Evolutionary conservation across 495 filamentous ascomycete species (phyloP).

Genomic region (Penicillium bovifimosum): DNA sequence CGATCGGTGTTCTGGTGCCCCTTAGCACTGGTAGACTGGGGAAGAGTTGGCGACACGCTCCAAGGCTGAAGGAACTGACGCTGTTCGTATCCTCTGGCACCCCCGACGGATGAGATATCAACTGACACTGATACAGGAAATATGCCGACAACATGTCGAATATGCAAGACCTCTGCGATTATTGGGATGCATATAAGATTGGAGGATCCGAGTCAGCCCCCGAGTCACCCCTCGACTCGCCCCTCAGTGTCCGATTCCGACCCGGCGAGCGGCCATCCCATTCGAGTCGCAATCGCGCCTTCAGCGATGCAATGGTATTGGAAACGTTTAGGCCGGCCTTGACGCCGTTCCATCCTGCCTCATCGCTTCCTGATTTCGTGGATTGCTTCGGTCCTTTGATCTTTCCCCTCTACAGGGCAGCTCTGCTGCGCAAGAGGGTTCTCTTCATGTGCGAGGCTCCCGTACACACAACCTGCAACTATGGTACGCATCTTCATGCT

Average conservation of each 20-base stretch:
- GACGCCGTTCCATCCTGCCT: conserved; percentile 76
- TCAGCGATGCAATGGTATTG: conserved; percentile 47
- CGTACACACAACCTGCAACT: conserved; percentile 80
- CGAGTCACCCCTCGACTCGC: conserved; percentile 49
- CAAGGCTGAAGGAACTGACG: conserved; percentile 68
- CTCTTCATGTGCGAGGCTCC: conserved; percentile 79
- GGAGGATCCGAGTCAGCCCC: conserved; percentile 38
- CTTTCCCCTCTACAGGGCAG: conserved; percentile 86
- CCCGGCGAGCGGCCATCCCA: conserved; percentile 34
- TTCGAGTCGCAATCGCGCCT: conserved; percentile 28
- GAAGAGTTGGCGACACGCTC: conserved; percentile 83
- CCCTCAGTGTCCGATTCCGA: conserved; percentile 45
- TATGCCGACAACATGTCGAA: conserved; percentile 39
- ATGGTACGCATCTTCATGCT: conserved; percentile 51
- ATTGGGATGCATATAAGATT: conserved; percentile 68
- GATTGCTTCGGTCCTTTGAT: conserved; percentile 84
- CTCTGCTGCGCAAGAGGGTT: conserved; percentile 80
- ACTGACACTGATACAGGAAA: conserved; percentile 19
- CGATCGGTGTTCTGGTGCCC: conserved; percentile 82
- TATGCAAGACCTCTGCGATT: conserved; percentile 62
- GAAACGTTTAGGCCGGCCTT: conserved; percentile 64
- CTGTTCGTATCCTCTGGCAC: conserved; percentile 39
- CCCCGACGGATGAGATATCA: neutral
- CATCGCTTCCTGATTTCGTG: conserved; percentile 68
- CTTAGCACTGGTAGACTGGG: conserved; percentile 82